Evolutionary conservation across 805 yeast species (phyloP).

Genomic region (Zygotorulaspora sp.): DNA sequence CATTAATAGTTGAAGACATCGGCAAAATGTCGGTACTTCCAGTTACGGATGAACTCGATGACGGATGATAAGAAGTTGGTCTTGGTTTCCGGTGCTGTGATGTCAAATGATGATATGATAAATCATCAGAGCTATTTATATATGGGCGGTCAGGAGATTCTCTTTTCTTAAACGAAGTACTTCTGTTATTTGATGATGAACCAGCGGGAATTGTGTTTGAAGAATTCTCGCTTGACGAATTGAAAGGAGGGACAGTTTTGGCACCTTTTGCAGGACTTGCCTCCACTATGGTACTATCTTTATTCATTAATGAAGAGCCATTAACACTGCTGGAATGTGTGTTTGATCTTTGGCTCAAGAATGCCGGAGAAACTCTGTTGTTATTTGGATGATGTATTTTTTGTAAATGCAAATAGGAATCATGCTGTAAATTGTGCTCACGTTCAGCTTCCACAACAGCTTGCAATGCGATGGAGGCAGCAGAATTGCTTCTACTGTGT

Average conservation of each 20-base stretch:
- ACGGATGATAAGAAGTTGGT: constrained; percentile 80
- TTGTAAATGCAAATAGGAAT: constrained; percentile 2
- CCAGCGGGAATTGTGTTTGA: neutral
- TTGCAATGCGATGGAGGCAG: constrained; percentile 66
- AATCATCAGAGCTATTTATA: no score
- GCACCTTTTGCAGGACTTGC: constrained; percentile 19
- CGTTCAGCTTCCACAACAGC: constrained; percentile 66
- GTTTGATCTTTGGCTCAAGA: constrained; percentile 35
- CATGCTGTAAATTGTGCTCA: constrained; percentile 15
- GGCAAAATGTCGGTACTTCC: constrained; percentile 11
- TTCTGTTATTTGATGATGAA: constrained; percentile 1
- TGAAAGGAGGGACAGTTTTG: constrained; percentile 2
- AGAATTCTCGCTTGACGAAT: neutral
- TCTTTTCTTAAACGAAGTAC: neutral
- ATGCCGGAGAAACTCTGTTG: constrained; percentile 10
- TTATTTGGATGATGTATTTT: constrained; percentile 6
- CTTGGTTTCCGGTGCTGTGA: constrained; percentile 60
- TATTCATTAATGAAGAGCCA: constrained; percentile 22
- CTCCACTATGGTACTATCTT: constrained; percentile 26
- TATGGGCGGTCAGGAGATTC: no score
- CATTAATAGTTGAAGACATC: constrained; percentile 22
- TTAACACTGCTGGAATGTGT: constrained; percentile 30
- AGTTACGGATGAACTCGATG: constrained; percentile 9
- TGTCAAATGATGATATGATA: constrained; percentile 7
- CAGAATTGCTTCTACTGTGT: constrained; percentile 40